These are phyloP conservation scores for Vigna radiata DNA, from an alignment of 306 rosid species.

Conservation along the genomic window DNA sequence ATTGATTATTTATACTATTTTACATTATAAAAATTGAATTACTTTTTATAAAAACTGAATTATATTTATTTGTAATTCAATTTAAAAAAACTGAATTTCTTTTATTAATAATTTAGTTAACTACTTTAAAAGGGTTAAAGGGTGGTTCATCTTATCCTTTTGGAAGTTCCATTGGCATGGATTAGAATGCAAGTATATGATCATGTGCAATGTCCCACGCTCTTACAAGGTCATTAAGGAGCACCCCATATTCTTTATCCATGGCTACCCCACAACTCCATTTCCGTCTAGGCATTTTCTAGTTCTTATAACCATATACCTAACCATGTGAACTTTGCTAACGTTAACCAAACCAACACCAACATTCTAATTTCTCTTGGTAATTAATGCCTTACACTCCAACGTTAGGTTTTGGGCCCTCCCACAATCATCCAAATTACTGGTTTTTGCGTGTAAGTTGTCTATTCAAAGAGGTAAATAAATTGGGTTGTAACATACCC, in stretches of 20 bases:
- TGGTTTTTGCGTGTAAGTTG: too few species aligned
- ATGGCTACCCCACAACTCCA: conserved; percentile 44
- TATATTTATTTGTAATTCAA: too few species aligned
- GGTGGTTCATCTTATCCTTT: conserved; percentile 24
- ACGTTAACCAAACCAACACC: conserved; percentile 32
- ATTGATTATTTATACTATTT: too few species aligned
- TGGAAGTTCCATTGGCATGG: neutral
- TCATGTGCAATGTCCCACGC: conserved; percentile 51
- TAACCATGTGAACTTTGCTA: neutral
- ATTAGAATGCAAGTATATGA: conserved; percentile 47
- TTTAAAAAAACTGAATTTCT: too few species aligned
- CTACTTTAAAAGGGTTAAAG: too few species aligned
- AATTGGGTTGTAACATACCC: neutral
- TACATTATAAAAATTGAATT: too few species aligned
- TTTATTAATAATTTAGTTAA: too few species aligned
- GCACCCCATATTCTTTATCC: conserved; percentile 37
- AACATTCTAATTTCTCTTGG: conserved; percentile 32
- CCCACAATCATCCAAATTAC: too few species aligned
- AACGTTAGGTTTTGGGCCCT: neutral
- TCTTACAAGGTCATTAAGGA: conserved; percentile 51
- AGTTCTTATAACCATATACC: conserved; percentile 19
- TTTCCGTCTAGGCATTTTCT: conserved; percentile 30
- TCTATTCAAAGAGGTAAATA: too few species aligned
- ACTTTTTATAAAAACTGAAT: too few species aligned
- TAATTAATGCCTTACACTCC: conserved; percentile 19